phyloP scores from a whole-genome alignment of 2,329 filamentous ascomycete species.

The Ceratocystis cacaofunesta region DNA sequence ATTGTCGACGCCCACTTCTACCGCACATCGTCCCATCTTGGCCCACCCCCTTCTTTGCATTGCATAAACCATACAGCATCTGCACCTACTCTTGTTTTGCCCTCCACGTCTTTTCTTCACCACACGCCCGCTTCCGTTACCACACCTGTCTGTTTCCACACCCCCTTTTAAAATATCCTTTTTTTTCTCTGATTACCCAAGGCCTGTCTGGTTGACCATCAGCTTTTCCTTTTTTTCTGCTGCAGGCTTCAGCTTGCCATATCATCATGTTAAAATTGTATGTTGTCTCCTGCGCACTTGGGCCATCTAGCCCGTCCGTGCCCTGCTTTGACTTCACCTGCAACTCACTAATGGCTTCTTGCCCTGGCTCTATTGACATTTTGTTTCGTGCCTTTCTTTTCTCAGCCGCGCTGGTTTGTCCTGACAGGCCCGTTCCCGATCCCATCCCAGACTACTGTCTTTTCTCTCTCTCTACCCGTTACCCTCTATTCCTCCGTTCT shows the following conservation, averaged over 20 bases:
- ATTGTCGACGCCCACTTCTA: neutral
- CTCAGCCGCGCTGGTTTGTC: neutral
- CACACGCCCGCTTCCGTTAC: neutral
- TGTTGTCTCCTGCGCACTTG: neutral
- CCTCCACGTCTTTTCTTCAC: neutral
- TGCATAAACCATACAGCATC: neutral
- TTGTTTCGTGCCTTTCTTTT: neutral
- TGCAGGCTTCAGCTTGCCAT: neutral
- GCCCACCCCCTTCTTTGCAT: constrained; percentile 2
- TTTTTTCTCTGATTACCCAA: neutral
- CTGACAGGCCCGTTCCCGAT: neutral
- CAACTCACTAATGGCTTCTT: neutral
- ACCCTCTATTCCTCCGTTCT: neutral
- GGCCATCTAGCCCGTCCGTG: constrained; percentile 1
- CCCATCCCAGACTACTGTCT: neutral
- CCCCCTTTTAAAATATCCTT: neutral
- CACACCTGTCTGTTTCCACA: neutral
- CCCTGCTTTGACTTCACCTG: constrained; percentile 2
- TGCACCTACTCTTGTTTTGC: neutral
- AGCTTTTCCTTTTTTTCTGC: neutral
- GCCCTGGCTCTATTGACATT: neutral
- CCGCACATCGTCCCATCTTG: constrained; percentile 3
- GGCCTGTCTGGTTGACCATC: neutral
- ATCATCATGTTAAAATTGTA: neutral
- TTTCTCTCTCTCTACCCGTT: neutral